Evolutionary conservation across 495 filamentous ascomycete species (phyloP).

Genomic region (Pseudomonodictys pantanalensis): DNA sequence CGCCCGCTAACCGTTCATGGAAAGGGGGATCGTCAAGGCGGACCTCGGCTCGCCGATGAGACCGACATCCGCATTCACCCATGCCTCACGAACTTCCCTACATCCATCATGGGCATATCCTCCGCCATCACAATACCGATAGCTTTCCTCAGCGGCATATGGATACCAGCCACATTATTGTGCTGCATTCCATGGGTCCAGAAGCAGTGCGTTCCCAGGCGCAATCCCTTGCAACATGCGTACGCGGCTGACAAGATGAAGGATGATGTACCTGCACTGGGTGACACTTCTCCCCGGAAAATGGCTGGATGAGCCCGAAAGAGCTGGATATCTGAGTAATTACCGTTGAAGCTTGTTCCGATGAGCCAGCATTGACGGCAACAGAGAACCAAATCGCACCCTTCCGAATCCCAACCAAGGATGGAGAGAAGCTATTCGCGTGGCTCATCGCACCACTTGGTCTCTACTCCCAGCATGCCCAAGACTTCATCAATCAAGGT

Average conservation of each 20-base stretch:
- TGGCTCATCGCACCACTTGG: constrained; percentile 73
- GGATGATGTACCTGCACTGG: constrained; percentile 32
- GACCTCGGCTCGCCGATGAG: too few species aligned
- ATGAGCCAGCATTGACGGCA: constrained; percentile 64
- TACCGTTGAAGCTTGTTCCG: constrained; percentile 67
- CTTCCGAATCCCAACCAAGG: constrained; percentile 58
- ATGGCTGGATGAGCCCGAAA: constrained; percentile 28
- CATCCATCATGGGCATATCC: constrained; percentile 6
- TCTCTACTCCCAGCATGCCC: constrained; percentile 58
- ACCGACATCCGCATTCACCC: too few species aligned
- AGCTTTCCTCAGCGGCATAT: constrained; percentile 24
- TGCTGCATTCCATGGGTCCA: constrained; percentile 50
- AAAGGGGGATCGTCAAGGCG: too few species aligned
- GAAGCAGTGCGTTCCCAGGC: constrained; percentile 59
- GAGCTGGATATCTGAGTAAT: constrained; percentile 54
- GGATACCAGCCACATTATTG: constrained; percentile 28
- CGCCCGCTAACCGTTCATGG: too few species aligned
- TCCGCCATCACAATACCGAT: constrained; percentile 5
- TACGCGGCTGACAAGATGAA: constrained; percentile 52
- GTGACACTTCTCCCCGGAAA: constrained; percentile 28
- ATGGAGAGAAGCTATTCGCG: constrained; percentile 59
- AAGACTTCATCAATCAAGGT: constrained; percentile 49
- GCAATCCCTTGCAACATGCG: constrained; percentile 67
- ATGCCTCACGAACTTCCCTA: too few species aligned
- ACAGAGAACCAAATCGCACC: constrained; percentile 63